These are phyloP conservation scores for Kazachstania africana DNA, from an alignment of 805 yeast genomes.

Conservation along the genomic window DNA sequence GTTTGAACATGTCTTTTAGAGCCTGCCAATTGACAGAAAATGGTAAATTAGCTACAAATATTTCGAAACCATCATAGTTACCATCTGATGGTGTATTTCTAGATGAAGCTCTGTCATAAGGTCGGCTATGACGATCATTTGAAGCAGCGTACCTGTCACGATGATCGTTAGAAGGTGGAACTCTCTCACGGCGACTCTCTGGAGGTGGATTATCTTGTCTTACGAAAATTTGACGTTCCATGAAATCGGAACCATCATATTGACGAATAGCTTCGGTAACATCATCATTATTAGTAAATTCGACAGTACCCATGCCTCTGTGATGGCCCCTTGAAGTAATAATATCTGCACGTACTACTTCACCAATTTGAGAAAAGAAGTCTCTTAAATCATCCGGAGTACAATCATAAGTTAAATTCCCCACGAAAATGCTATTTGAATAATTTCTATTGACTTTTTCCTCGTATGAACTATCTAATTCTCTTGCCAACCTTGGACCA, in stretches of 20 bases:
- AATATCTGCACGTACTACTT: conserved; percentile 71
- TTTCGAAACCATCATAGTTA: conserved; percentile 40
- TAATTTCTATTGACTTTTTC: conserved; percentile 45
- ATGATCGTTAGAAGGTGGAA: background rate
- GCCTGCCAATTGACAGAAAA: conserved; percentile 75
- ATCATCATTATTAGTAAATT: conserved; percentile 51
- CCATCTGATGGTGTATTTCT: too few species aligned
- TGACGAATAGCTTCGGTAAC: conserved; percentile 62
- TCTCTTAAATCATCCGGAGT: conserved; percentile 49
- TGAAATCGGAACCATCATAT: conserved; percentile 51
- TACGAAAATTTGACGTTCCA: conserved; percentile 75
- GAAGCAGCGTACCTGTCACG: conserved; percentile 1
- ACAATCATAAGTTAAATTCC: conserved; percentile 58
- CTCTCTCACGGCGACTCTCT: conserved; percentile 14
- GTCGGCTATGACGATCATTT: background rate
- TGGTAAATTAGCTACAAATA: conserved; percentile 76
- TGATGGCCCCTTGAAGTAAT: conserved; percentile 68
- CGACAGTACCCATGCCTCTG: conserved; percentile 88
- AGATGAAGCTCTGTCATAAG: too few species aligned
- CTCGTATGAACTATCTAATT: conserved; percentile 20
- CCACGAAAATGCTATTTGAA: conserved; percentile 58
- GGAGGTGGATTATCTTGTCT: conserved; percentile 90
- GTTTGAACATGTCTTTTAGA: conserved; percentile 71
- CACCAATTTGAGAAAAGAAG: conserved; percentile 48
- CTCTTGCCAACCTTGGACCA: conserved; percentile 16